Base-by-base conservation (phyloP, 768 basidiomycete genomes). In the Pleurotus sapidus region DNA sequence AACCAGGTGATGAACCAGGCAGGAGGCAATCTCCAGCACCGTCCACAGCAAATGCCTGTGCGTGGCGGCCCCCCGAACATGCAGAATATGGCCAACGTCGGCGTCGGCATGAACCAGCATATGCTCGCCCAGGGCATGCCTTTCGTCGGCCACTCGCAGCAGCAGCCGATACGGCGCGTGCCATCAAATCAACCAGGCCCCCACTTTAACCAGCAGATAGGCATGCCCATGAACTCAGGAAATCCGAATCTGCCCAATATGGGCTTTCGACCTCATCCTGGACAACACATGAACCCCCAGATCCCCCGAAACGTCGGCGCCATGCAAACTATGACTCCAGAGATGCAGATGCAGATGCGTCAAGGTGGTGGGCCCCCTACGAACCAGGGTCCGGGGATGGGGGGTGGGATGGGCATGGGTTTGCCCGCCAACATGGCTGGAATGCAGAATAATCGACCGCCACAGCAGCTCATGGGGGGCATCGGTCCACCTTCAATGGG, bases 391-490 rank as follows among this genome's bases (percentile, higher is more conserved):
- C 24, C 46, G 24, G 46, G 18, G 15, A 48, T 48, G 46, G 46
- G 18, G 5, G 23, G 23, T 20, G 46, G 46, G 23, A 39, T 39
- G 20, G 51, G 51, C 2, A 54, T 54, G 34, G 51, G 38, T 8
- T 38, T 50, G 63, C 64, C 24, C 72, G 72, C 64, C 68, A 54
- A 54, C 17, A 54, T 54, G 51, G 11, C 73, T 14, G 72, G 71
- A 8, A 74, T 80, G 63, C 73, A 76, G 39, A 77, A 75, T 17
- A 46, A 9, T 77, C 84, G 46, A 64, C 80, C 8, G 63, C 74
- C 25, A 75, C 83, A 5, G 68, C 77, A 75, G 63, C 70, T 83
- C 42, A 84, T 87, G 80, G 74, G 70, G 59, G 72, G 73, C 57
- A 66, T 81, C 11, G 58, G 70, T 12, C 77, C 75, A 55, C 72